Evolutionary conservation across 257 asterid species (phyloP).

Genomic region (Nicotiana knightiana): DNA sequence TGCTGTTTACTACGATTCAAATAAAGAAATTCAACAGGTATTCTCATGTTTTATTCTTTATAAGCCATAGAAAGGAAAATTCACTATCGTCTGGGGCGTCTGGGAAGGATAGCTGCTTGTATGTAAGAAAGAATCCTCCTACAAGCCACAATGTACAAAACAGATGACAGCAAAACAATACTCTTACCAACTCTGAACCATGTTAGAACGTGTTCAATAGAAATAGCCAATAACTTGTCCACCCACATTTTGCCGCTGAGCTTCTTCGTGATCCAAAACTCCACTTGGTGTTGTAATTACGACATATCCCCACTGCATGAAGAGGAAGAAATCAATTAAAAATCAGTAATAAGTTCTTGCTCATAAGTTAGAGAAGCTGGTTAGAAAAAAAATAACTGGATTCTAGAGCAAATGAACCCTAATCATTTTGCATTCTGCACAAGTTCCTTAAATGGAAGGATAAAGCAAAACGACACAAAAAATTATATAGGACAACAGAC

Average conservation of each 20-base stretch:
- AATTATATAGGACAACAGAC: neutral
- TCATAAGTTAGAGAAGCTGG: neutral
- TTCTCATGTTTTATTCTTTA: neutral
- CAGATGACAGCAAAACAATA: neutral
- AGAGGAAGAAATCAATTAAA: neutral
- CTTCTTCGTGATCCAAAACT: conserved; percentile 93
- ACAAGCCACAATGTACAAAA: neutral
- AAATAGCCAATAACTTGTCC: conserved; percentile 98
- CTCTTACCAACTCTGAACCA: neutral
- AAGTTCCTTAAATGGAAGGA: neutral
- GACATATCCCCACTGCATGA: conserved; percentile 91
- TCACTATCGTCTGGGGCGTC: neutral
- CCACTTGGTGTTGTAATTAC: conserved; percentile 94
- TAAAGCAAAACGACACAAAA: neutral
- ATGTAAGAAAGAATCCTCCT: neutral
- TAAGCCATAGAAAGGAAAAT: neutral
- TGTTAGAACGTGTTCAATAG: conserved; percentile 30
- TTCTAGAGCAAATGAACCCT: neutral
- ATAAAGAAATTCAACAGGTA: conserved; percentile 4
- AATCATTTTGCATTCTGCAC: neutral
- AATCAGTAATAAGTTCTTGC: neutral
- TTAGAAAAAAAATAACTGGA: neutral
- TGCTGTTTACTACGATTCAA: neutral
- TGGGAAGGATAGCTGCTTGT: neutral
- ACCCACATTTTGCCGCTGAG: conserved; percentile 72